Evolutionary conservation across 805 yeast species (phyloP), one percentile per base, ranked within the genome.

Genomic region (Ascoidea asiatica): DNA sequence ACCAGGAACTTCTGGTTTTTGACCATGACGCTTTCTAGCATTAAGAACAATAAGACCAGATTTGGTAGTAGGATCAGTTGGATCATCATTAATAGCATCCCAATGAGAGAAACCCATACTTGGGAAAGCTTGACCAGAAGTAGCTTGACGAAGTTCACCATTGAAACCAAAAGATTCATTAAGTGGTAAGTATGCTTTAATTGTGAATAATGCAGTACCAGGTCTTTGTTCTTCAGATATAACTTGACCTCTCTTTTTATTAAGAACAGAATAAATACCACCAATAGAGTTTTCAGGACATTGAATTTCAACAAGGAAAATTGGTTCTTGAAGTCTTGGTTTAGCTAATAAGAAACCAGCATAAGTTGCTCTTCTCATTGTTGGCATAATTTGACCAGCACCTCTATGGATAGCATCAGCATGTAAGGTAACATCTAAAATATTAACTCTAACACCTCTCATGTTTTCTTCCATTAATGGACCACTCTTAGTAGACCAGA

Each of bases 71-170:
- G 89, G 81, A 73, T 90, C 97, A 58, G 83, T 73, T 67, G 95
- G 95, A 72, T 88, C 92, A 72, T 96, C 95, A 59, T 66, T 64
- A 77, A 92, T 75, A 62, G 86, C 71, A 57, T 87, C 75, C 97
- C 97, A 90, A 73, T 90, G 98, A 73, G 92, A 97, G 74, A 90
- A 92, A 72, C 92, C 94, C 95, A 92, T 79, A 78, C 90, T 97
- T 75, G 98, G 98, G 98, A 90, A 90, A 72, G 98, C 98, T 81
- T 90, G 98, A 73, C 98, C 98, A 85, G 96, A 97, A 66, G 98
- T 90, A 67, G 97, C 96, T 77, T 90, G 97, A 81, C 98, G 87
- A 67, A 90, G 83, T 66, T 89, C 95, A 78, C 94, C 92, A 63
- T 95, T 83, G 95, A 90, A 90, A 84, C 98, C 98, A 83, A 92